Evolutionary conservation across 495 filamentous ascomycete species (phyloP), one percentile per base, ranked within the genome.

Genomic region (Wilcoxina mikolae): DNA sequence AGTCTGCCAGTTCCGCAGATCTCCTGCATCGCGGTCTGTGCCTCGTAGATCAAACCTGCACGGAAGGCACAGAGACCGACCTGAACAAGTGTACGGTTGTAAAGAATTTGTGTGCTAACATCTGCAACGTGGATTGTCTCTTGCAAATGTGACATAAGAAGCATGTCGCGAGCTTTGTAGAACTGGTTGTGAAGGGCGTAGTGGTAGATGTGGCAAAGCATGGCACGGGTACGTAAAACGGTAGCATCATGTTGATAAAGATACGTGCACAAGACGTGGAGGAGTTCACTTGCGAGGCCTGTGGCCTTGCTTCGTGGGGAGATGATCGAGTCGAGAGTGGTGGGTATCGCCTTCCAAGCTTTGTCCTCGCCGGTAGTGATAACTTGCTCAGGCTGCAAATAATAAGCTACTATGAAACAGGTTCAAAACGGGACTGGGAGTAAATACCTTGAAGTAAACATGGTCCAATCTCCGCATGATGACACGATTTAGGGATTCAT

Each of bases 101-200:
- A 99, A 53, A 96, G 84, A 57, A 99, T 99, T 70, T 99, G 91
- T 29, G 85, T 95, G 70, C 80, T 84, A 62, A 99, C 82, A 64
- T 96, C 91, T 68, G 95, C 95, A 69, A 82, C 93, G 69, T 76
- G 73, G 68, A 96, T 95, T 58, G 81, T 94, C 72, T 99, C 91
- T 65, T 94, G 86, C 64, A 99, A 72, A 72, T 99, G 91, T n/a
- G 93, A 96, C 84, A 96, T 96, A 66, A 99, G 79, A 83, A 96
- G 90, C 81, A 96, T 85, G 69, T 99, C 91, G 61, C 93, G 87
- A 64, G 91, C 84, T 64, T 83, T 84, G 76, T 94, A 96, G 75
- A 95, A 96, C 55, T 94, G 80, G 68, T 96, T 89, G 68, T 98
- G 91, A 43, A 96, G 76, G 29, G 91, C 91, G 50, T 95, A 78